Evolutionary conservation across 1,284 basidiomycete genomes (phyloP), one percentile per base, ranked within the genome.

Genomic region (Albatrellus sp.): DNA sequence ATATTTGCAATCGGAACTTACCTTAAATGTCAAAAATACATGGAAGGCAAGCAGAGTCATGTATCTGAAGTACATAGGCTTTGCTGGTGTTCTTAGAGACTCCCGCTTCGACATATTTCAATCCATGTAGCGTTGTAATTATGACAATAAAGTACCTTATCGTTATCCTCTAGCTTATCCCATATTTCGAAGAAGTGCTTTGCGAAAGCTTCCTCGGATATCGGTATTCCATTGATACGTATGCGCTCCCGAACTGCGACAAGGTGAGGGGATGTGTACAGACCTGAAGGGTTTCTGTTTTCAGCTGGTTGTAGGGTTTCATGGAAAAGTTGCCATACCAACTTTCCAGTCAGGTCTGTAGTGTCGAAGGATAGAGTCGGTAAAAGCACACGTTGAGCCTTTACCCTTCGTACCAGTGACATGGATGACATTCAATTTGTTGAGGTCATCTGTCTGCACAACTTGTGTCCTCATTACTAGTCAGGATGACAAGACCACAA

Each of bases 391-490:
- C 0, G 96, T 96, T 2, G 92, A 98, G 2, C 96, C 96, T 61
- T 99, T 99, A 38, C 96, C 96, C 65, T 99, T 99, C 4, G 96
- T 99, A 2, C 96, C 96, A 11, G 96, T 94, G 56, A 99, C 83
- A 66, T 99, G 96, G 30, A 98, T 77, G 45, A 93, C 90, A 61
- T 98, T 96, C 50, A 98, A 70, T 40, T 66, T 65, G 61, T 98
- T 93, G 43, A 99, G 70, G 54, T 93, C 83, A 44, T 75, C 66
- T 20, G 87, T 77, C 90, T 90, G 58, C 43, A 45, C n/a, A 16
- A 11, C 20, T 8, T n/a, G 28, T 35, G 33, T 19, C 13, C 14
- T n/a, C 39, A 20, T n/a, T 19, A 7, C 3, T 7, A 24, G 7
- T 7, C 24, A 24, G 24, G 7, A 24, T 7, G 4, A 24, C 24